Evolutionary conservation across 495 filamentous ascomycete species (phyloP), one percentile per base, ranked within the genome.

Genomic region (Clavariopsis aquatica): DNA sequence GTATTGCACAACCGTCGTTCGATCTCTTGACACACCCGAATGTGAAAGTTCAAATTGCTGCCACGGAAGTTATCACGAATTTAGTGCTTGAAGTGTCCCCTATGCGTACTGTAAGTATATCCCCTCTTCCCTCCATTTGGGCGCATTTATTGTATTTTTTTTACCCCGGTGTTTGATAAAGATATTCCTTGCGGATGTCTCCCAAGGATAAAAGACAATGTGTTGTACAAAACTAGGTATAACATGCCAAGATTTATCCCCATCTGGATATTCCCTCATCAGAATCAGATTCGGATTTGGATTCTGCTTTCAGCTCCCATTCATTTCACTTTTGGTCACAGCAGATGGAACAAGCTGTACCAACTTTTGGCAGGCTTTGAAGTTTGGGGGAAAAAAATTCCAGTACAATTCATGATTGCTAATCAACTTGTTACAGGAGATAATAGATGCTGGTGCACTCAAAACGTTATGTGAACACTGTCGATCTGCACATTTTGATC

Each of bases 1-100:
- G 87, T 2, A 86, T 96, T 52, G 88, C 90, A 1, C 80, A 83
- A 64, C 94, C 92, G 6, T 74, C 96, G n/a, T 88, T 92, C 64
- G 78, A 79, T 19, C 83, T 98, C 24, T 77, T 98, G 20, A 85
- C 81, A 49, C 87, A 95, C 74, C 82, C 81, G 15, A 86, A 94
- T 71, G 78, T 90, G 27, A 87, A 94, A 54, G 89, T 98, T 22
- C 87, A 93, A 69, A 87, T 93, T 67, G 89, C 91, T 29, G 92
- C 95, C 1, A 92, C 90, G 0, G 86, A 87, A 19, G 87, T 86
- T 0, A 80, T 94, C 34, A 90, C 87, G 69, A 98, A 98, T 73
- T 75, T 98, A 34, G 81, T 95, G 1, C 77, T 89, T 23, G 89
- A 95, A 46, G 89, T 91, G 70, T 96, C 91, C 67, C 92, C 94